These are phyloP conservation scores for Microcyclospora pomicola DNA, from an alignment of 2,329 filamentous ascomycete genomes.

Conservation along the genomic window DNA sequence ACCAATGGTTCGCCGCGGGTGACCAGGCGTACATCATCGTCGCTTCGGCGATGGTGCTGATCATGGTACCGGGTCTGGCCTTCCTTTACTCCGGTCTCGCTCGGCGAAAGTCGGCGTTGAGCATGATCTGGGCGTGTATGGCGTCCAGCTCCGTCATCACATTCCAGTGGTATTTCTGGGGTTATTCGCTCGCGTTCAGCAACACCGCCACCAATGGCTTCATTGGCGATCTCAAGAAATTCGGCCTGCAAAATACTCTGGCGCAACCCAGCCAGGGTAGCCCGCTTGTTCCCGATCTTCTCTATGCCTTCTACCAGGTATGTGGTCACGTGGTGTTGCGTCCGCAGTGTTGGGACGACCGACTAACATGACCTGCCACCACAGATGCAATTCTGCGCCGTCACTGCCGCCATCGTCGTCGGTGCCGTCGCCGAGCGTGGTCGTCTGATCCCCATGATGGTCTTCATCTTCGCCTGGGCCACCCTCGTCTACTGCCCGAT, in stretches of 20 bases:
- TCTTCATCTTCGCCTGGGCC: conserved; percentile 93
- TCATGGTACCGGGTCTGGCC: conserved; percentile 94
- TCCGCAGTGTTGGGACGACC: too few relatives aligned
- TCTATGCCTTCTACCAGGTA: conserved; percentile 91
- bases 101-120: conserved; percentile 92
- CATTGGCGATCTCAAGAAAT: conserved; percentile 81
- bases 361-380: not conserved
- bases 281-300: conserved; percentile 71
- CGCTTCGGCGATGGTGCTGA: conserved; percentile 77
- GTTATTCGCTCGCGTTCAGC: conserved; percentile 89
- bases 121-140: conserved; percentile 96
- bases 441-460: conserved; percentile 81
- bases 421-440: conserved; percentile 90
- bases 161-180: conserved; percentile 99
- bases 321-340: conserved; percentile 7
- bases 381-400: conserved; percentile 92
- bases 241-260: conserved; percentile 75
- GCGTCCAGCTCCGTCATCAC: conserved; percentile 79
- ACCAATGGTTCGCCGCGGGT: conserved; percentile 87
- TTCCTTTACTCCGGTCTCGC: conserved; percentile 96
- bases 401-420: conserved; percentile 81
- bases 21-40: conserved; percentile 92
- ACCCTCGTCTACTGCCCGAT: conserved; percentile 95
- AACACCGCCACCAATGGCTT: conserved; percentile 63
- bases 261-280: conserved; percentile 77